These are phyloP conservation scores for Xylariaceae sp. DNA, from an alignment of 2,329 filamentous ascomycete species.

Conservation along the genomic window DNA sequence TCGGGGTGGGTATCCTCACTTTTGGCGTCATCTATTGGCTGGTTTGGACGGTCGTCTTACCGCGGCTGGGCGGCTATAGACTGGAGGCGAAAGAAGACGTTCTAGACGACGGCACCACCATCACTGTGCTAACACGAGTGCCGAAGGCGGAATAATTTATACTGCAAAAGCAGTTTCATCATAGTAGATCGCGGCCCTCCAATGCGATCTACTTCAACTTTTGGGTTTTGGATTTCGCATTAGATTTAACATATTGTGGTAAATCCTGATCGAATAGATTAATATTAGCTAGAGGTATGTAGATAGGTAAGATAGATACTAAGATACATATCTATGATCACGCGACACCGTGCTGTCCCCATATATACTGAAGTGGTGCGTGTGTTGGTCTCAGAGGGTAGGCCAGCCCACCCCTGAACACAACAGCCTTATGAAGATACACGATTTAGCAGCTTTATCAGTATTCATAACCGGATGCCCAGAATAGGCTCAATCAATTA, in stretches of 20 bases:
- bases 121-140: constrained; percentile 62
- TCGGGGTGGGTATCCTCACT: constrained; percentile 58
- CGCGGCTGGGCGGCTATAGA: constrained; percentile 63
- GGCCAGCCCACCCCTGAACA: too few relatives aligned
- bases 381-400: too few relatives aligned
- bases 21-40: constrained; percentile 73
- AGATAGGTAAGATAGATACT: not conserved
- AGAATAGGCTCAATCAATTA: too few relatives aligned
- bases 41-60: constrained; percentile 67
- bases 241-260: not conserved
- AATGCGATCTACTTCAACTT: too few relatives aligned
- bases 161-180: not conserved
- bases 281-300: not conserved
- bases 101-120: constrained; percentile 69
- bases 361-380: too few relatives aligned
- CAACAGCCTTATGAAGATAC: too few relatives aligned
- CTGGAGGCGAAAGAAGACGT: constrained; percentile 67
- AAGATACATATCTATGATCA: not conserved
- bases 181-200: not conserved
- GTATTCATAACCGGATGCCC: too few relatives aligned
- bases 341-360: too few relatives aligned
- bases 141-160: constrained; percentile 28
- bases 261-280: too few relatives aligned
- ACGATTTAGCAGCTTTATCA: too few relatives aligned
- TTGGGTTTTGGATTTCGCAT: too few relatives aligned